Evolutionary conservation across 805 yeast species (phyloP).

Genomic region (Candida alai): DNA sequence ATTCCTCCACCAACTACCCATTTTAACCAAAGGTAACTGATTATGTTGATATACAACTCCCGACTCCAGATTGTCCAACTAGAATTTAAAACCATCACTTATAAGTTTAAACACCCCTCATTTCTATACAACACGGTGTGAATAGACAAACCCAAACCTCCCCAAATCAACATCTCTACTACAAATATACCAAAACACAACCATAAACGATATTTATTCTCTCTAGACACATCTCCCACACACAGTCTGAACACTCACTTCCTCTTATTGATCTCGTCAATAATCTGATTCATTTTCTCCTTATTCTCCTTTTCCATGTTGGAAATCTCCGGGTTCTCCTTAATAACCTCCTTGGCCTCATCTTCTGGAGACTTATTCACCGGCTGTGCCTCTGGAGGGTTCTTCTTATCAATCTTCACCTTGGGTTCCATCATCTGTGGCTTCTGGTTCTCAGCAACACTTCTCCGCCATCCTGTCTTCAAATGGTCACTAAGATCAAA

Average conservation of each 20-base stretch:
- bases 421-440: constrained; percentile 15
- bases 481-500: constrained; percentile 50
- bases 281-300: constrained; percentile 21
- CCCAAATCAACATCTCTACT: too few species aligned
- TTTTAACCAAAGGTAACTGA: too few species aligned
- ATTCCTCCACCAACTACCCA: too few species aligned
- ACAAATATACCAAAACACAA: too few species aligned
- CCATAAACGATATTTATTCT: background rate
- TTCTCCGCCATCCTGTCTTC: constrained; percentile 60
- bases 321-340: constrained; percentile 30
- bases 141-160: too few species aligned
- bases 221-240: background rate
- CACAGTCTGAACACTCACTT: background rate
- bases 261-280: constrained; percentile 11
- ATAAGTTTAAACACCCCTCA: too few species aligned
- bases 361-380: constrained; percentile 35
- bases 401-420: constrained; percentile 21
- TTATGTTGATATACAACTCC: too few species aligned
- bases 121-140: too few species aligned
- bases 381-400: constrained; percentile 39
- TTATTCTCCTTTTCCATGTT: constrained; percentile 23
- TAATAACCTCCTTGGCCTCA: constrained; percentile 30
- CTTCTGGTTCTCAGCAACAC: constrained; percentile 16
- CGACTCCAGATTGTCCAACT: too few species aligned
- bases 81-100: too few species aligned